phyloP scores from a whole-genome alignment of 495 filamentous ascomycete species.

The Aspergillus heteromorphus region DNA sequence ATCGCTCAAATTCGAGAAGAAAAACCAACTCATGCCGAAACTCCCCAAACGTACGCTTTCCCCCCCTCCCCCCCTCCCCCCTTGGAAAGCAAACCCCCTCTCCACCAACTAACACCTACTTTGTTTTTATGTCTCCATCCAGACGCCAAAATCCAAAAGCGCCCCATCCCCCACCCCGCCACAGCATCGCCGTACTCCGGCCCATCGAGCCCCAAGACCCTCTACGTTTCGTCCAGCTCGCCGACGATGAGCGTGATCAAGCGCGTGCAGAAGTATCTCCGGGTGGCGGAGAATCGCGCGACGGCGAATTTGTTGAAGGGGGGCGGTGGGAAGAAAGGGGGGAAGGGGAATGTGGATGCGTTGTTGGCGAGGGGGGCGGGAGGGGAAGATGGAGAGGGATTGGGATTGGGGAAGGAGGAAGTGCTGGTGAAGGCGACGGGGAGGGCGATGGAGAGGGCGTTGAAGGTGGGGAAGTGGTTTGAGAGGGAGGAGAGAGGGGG shows the following conservation, averaged over 20 bases:
- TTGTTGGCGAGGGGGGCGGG: constrained; percentile 33
- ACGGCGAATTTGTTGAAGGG: constrained; percentile 35
- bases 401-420: constrained; percentile 47
- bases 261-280: constrained; percentile 69
- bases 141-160: constrained; percentile 52
- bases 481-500: constrained; percentile 40
- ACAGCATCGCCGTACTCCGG: constrained; percentile 54
- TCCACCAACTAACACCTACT: constrained; percentile 7
- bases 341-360: constrained; percentile 32
- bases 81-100: no score
- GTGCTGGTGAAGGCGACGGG: constrained; percentile 76
- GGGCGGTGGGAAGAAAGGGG: constrained; percentile 37
- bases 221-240: constrained; percentile 73
- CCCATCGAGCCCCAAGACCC: constrained; percentile 49
- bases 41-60: constrained; percentile 32
- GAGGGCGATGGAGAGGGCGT: constrained; percentile 67
- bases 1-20: constrained; percentile 36
- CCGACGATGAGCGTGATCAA: constrained; percentile 80
- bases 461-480: constrained; percentile 60
- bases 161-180: constrained; percentile 66
- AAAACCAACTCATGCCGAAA: constrained; percentile 34
- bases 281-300: constrained; percentile 55
- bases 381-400: no score
- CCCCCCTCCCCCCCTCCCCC: background rate
- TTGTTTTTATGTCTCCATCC: no score